Conservation (phyloP, 2,329 filamentous ascomycete genomes). For the Uncinocarpus reesii region DNA sequence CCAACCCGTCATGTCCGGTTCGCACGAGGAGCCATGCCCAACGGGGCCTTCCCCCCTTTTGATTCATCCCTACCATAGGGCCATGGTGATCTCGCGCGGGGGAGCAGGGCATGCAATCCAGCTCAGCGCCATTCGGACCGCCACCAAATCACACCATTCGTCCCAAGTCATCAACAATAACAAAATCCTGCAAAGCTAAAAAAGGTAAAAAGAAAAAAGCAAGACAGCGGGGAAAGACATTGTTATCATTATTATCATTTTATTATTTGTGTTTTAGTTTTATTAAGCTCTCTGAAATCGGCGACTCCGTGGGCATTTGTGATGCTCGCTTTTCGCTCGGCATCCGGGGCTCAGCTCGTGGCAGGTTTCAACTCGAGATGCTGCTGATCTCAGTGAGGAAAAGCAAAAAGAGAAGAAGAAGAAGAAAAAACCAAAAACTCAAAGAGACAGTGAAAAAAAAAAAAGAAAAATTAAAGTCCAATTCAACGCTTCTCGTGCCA, state of each 20-base stretch:
- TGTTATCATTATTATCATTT: not conserved
- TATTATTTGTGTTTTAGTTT: not conserved
- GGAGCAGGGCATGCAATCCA: not conserved
- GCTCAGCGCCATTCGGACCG: not conserved
- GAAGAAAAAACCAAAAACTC: not conserved
- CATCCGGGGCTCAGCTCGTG: too few species aligned
- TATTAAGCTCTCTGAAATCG: not conserved
- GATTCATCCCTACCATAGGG: slow-evolving; percentile 4
- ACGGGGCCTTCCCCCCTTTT: too few species aligned
- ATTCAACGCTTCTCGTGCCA: not conserved
- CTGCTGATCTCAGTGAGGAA: too few species aligned
- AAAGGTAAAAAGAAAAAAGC: not conserved
- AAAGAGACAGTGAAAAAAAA: too few species aligned
- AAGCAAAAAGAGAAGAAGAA: not conserved
- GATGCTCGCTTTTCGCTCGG: too few species aligned
- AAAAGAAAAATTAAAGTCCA: not conserved
- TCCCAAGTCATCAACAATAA: not conserved
- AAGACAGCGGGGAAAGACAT: not conserved
- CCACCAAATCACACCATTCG: not conserved
- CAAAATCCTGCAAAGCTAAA: not conserved
- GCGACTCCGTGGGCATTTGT: slow-evolving; percentile 6
- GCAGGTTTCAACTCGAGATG: too few species aligned
- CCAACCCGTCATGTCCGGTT: too few species aligned
- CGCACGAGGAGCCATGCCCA: too few species aligned
- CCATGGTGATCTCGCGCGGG: not conserved